Conservation (phyloP, 108 stramenopile genomes). For the Tribonema minus region DNA sequence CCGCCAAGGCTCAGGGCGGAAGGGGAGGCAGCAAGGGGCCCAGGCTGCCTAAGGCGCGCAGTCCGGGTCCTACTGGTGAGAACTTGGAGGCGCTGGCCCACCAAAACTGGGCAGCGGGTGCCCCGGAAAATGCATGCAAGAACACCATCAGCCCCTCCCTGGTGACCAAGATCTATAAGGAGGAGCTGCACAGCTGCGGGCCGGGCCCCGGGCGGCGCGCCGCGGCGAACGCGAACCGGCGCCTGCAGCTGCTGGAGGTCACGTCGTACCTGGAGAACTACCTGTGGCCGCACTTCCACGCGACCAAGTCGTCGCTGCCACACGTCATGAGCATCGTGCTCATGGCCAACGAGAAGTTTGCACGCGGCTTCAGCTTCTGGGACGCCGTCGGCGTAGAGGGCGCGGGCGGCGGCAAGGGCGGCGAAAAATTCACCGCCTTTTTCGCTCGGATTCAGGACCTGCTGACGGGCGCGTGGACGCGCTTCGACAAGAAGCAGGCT, state of each 20-base stretch:
- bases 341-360: neutral
- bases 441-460: neutral
- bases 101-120: constrained; percentile 4
- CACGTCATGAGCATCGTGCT: constrained; percentile 43
- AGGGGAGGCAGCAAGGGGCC: neutral
- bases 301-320: neutral
- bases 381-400: neutral
- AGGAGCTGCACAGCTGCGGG: constrained; percentile 10
- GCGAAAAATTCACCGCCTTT: neutral
- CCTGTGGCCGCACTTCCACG: constrained; percentile 47
- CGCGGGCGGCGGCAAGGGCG: neutral
- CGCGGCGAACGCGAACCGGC: constrained; percentile 1
- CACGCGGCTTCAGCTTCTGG: neutral
- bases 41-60: neutral
- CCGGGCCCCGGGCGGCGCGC: constrained; percentile 5
- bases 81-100: constrained; percentile 19
- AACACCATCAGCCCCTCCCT: neutral
- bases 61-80: neutral
- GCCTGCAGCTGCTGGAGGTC: constrained; percentile 44
- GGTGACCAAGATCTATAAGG: constrained; percentile 16
- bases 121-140: neutral
- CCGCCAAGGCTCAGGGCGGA: too few species aligned
- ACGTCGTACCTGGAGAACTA: constrained; percentile 53
- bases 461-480: too few species aligned
- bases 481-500: too few species aligned